These are phyloP conservation scores for Phytophthora citricola DNA, from an alignment of 352 stramenopile species.

Conservation along the genomic window DNA sequence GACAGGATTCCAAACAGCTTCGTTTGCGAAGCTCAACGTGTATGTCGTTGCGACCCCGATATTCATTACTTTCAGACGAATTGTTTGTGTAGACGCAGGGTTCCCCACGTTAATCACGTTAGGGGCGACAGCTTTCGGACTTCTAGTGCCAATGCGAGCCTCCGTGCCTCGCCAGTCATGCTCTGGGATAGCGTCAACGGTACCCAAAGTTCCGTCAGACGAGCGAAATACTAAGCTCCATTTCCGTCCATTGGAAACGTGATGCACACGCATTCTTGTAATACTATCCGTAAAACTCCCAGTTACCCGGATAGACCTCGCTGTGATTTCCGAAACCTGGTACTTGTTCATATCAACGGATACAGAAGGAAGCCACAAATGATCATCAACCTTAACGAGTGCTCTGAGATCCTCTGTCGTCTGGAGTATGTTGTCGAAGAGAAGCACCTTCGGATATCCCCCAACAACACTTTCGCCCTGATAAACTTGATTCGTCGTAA, in stretches of 20 bases:
- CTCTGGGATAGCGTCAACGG: conserved; percentile 61
- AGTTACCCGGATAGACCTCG: conserved; percentile 52
- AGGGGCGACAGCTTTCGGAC: conserved; percentile 41
- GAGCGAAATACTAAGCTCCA: conserved; percentile 81
- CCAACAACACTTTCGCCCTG: conserved; percentile 36
- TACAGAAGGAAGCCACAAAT: conserved; percentile 60
- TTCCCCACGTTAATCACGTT: conserved; percentile 65
- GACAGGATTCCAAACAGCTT: conserved; percentile 31
- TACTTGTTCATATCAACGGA: conserved; percentile 62
- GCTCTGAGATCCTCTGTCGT: conserved; percentile 63
- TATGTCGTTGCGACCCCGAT: conserved; percentile 44
- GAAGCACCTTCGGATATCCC: conserved; percentile 41
- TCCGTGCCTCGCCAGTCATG: conserved; percentile 68
- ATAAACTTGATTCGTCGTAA: conserved; percentile 51
- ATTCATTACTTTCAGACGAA: conserved; percentile 53
- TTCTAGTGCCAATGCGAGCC: conserved; percentile 54
- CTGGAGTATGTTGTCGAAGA: conserved; percentile 71
- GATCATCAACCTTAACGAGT: conserved; percentile 43
- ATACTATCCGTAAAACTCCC: conserved; percentile 56
- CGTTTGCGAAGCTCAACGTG: conserved; percentile 57
- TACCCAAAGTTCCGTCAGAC: conserved; percentile 59
- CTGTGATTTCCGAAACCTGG: conserved; percentile 30
- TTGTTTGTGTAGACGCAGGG: conserved; percentile 54
- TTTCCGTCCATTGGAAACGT: conserved; percentile 52
- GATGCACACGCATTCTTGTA: conserved; percentile 40